These are phyloP conservation scores for Fusarium sp. DNA, from an alignment of 2,329 filamentous ascomycete species.

Conservation along the genomic window DNA sequence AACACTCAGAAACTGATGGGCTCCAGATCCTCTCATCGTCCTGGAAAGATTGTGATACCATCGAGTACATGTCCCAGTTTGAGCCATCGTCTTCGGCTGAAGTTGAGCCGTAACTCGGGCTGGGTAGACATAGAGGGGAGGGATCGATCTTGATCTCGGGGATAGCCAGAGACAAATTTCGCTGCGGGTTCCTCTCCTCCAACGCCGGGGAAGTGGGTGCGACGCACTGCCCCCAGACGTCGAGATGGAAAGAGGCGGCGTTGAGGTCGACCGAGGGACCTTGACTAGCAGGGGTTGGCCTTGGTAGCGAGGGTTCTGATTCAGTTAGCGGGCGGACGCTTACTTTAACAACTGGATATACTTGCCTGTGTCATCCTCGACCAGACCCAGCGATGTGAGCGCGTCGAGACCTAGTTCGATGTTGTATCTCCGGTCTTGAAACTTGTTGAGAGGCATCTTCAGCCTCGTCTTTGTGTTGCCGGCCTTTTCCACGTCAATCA, in stretches of 20 bases:
- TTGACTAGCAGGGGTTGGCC: constrained; percentile 34
- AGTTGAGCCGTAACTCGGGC: constrained; percentile 27
- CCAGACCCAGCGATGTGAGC: constrained; percentile 29
- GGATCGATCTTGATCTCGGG: constrained; percentile 28
- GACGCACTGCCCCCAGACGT: not conserved
- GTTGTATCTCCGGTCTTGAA: constrained; percentile 20
- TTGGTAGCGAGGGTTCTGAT: constrained; percentile 14
- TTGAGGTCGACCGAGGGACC: constrained; percentile 9
- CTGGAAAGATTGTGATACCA: constrained; percentile 32
- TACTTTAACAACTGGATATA: constrained; percentile 1
- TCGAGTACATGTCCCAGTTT: constrained; percentile 29
- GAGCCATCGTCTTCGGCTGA: constrained; percentile 37
- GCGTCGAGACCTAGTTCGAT: constrained; percentile 33
- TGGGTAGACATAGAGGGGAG: constrained; percentile 5
- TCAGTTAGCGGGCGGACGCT: not conserved
- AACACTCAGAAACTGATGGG: constrained; percentile 31
- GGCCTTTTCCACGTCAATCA: constrained; percentile 40
- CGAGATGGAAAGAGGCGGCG: not conserved
- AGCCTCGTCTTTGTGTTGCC: constrained; percentile 22
- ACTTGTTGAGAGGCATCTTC: constrained; percentile 28
- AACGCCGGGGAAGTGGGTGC: constrained; percentile 13
- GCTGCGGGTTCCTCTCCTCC: constrained; percentile 8
- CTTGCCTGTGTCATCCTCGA: constrained; percentile 28
- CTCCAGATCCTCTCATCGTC: constrained; percentile 32
- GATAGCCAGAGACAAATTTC: constrained; percentile 17